Evolutionary conservation across 305 asterid species (phyloP), one percentile per base, ranked within the genome.

Genomic region (Vinca major): DNA sequence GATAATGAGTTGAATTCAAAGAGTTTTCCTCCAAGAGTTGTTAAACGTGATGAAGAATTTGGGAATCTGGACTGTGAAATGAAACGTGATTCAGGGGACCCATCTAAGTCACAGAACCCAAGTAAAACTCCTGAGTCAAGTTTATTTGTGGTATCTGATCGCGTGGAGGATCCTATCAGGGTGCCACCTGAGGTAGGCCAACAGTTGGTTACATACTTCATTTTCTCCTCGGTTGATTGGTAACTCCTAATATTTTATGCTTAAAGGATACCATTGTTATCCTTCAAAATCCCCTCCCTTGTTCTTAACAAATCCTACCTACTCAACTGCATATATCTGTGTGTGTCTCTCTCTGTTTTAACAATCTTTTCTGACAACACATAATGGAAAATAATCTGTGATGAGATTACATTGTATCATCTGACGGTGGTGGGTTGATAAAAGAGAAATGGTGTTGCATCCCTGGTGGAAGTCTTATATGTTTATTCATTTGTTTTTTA

Each of bases 111-210:
- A 37, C 77, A 58, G 52, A 71, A 80, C 72, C 73, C 66, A 65
- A 69, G 77, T 74, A 84, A 84, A 80, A 62, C 39, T 73, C 74
- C 78, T 16, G 92, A 85, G 69, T 72, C 89, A 67, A 84, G 75
- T 73, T 72, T 81, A 74, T 80, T 88, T 56, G 54, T 83, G 63
- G 70, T 88, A 68, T 81, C 88, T 65, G 81, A 77, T 79, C 82
- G 82, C 54, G 33, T 26, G 33, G 33, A 79, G n/a, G 96, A 79
- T 78, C 89, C 83, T 33, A 83, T 78, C 57, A 83, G 75, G 80
- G 83, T 86, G 75, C 96, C 99, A 49, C 97, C 90, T 43, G 99
- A 90, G 99, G 99, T 90, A 88, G 74, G 19, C 50, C 52, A 45
- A 64, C 49, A 48, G 14, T 47, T 64, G 26, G 33, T 65, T 3